These are phyloP conservation scores for Colletotrichum liriopes DNA, from an alignment of 2,329 filamentous ascomycete species.

Conservation along the genomic window DNA sequence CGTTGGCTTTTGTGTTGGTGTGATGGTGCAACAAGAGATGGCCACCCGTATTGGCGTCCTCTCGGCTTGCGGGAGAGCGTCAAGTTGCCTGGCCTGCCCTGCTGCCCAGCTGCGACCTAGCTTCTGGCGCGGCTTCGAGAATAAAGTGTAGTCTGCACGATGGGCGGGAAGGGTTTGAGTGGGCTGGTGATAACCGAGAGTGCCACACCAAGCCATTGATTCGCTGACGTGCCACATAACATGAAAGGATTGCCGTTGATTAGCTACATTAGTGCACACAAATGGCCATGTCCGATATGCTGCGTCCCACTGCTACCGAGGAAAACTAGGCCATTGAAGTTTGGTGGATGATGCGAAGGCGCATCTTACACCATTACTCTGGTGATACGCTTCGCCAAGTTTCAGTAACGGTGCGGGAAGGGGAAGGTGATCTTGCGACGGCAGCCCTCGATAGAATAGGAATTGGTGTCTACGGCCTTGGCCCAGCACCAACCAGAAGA, in stretches of 20 bases:
- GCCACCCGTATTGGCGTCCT: conserved; percentile 2
- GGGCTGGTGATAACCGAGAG: conserved; percentile 33
- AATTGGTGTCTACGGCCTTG: conserved; percentile 24
- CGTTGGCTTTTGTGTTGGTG: conserved; percentile 29
- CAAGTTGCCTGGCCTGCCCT: not conserved
- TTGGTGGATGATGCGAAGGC: conserved; percentile 1
- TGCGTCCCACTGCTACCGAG: not conserved
- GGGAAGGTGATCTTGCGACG: conserved; percentile 9
- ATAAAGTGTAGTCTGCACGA: conserved; percentile 28
- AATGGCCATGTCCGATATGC: not conserved
- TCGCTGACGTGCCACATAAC: not conserved
- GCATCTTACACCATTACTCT: not conserved
- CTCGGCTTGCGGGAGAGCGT: conserved; percentile 17
- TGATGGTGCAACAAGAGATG: conserved; percentile 7
- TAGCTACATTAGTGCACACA: not conserved
- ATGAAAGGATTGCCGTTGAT: conserved; percentile 18
- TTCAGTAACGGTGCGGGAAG: not conserved
- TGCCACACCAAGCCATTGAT: conserved; percentile 19
- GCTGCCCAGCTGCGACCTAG: conserved; percentile 8
- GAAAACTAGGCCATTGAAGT: not conserved
- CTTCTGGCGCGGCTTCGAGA: conserved; percentile 43
- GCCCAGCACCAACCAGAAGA: conserved; percentile 6
- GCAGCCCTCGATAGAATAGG: not conserved
- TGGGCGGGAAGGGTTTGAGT: conserved; percentile 1
- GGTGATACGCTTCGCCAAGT: not conserved